Percentiles rank a stretch among this genome's conserved stretches.
These are phyloP conservation scores for Lactarius pseudohatsudake DNA, from an alignment of 768 basidiomycete genomes.

Conservation along the genomic window DNA sequence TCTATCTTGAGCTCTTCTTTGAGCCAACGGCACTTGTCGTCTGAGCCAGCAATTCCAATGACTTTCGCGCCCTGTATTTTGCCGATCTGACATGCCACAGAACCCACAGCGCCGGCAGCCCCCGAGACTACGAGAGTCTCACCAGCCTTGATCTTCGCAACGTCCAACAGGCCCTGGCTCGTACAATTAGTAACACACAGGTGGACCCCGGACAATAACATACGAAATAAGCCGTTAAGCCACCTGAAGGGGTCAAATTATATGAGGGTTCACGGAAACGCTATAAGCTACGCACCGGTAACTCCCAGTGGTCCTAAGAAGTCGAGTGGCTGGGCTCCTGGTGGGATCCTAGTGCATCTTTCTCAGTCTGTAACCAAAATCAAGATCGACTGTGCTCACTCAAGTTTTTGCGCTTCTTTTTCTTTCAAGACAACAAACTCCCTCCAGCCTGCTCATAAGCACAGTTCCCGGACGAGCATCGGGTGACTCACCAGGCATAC, in stretches of 20 bases:
- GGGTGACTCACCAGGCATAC: conserved; percentile 52
- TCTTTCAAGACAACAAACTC: conserved; percentile 69
- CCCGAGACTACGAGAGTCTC: conserved; percentile 87
- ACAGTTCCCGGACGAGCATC: neutral
- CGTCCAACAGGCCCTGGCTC: no score
- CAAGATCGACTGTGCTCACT: conserved; percentile 43
- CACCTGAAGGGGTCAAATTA: no score
- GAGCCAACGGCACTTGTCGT: conserved; percentile 84
- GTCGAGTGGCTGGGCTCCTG: conserved; percentile 68
- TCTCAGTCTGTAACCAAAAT: conserved; percentile 3
- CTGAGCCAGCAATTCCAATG: conserved; percentile 81
- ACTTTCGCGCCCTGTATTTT: conserved; percentile 79
- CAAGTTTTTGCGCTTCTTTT: conserved; percentile 49
- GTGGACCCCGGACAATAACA: no score
- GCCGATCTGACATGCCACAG: conserved; percentile 79
- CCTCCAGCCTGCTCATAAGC: conserved; percentile 59
- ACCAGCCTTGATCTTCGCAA: conserved; percentile 72
- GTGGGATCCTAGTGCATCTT: conserved; percentile 44
- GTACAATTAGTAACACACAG: no score
- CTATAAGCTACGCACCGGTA: conserved; percentile 49
- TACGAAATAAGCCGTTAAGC: no score
- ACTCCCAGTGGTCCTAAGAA: conserved; percentile 76
- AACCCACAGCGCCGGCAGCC: conserved; percentile 90
- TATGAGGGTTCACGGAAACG: neutral
- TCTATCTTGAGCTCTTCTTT: conserved; percentile 80